These are phyloP conservation scores for Arachnomyces sp. DNA, from an alignment of 2,329 filamentous ascomycete genomes.

Conservation along the genomic window DNA sequence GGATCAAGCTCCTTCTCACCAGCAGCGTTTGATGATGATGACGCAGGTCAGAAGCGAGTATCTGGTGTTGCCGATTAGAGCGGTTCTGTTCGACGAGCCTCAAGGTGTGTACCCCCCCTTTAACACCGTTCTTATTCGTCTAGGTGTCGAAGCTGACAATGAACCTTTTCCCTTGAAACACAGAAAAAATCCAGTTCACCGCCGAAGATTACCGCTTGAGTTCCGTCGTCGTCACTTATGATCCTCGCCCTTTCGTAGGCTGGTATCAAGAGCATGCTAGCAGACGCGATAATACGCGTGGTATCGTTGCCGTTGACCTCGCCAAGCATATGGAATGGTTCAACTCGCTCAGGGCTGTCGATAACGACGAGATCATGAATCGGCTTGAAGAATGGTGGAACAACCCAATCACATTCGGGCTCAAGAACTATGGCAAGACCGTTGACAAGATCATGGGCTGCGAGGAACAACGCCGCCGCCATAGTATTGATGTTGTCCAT, in stretches of 20 bases:
- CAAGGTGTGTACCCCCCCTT: too few relatives aligned
- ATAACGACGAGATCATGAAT: too few relatives aligned
- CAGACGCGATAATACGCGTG: constrained; percentile 1
- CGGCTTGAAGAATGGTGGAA: too few relatives aligned
- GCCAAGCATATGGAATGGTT: background rate
- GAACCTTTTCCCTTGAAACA: too few relatives aligned
- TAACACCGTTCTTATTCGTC: too few relatives aligned
- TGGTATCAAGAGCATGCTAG: constrained; percentile 6
- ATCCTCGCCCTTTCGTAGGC: constrained; percentile 3
- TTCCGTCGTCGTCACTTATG: constrained; percentile 5
- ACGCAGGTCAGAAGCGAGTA: background rate
- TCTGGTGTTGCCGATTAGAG: background rate
- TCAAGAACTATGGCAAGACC: too few relatives aligned
- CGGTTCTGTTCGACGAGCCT: background rate
- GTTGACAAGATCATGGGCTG: too few relatives aligned
- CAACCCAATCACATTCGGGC: too few relatives aligned
- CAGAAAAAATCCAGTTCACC: constrained; percentile 2
- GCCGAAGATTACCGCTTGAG: constrained; percentile 3
- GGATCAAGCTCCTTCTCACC: constrained; percentile 1
- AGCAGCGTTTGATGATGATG: background rate
- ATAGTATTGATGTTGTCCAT: background rate
- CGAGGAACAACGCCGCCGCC: background rate
- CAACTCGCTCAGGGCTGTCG: too few relatives aligned
- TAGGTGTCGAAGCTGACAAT: too few relatives aligned
- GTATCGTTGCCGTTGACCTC: constrained; percentile 1